Evolutionary conservation across 768 basidiomycete genomes (phyloP).

Genomic region (Lactarius sp.): DNA sequence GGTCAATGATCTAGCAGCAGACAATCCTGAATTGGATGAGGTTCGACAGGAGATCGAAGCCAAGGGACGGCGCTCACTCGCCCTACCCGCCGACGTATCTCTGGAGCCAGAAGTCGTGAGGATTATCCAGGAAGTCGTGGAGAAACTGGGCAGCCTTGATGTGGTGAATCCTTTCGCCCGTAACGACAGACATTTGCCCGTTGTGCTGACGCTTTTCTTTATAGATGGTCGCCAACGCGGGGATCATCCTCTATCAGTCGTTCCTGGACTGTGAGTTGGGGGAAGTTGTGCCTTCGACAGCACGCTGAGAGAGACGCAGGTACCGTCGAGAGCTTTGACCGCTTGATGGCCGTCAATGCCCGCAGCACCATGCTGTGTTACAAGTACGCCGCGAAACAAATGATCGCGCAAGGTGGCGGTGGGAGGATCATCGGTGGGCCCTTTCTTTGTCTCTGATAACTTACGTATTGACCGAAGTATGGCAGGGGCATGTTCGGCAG

Average conservation of each 20-base stretch:
- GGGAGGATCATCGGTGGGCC: constrained; percentile 16
- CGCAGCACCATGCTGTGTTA: constrained; percentile 27
- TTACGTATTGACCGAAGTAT: not conserved
- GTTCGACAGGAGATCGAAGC: constrained; percentile 11
- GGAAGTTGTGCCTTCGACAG: not conserved
- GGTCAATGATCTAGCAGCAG: constrained; percentile 22
- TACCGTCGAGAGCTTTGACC: constrained; percentile 10
- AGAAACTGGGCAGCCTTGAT: constrained; percentile 19
- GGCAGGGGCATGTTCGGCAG: constrained; percentile 10
- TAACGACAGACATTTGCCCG: not conserved
- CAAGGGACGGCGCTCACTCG: constrained; percentile 13
- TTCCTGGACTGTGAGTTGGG: constrained; percentile 3
- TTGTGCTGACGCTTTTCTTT: not conserved
- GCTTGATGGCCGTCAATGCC: constrained; percentile 9
- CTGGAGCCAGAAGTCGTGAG: constrained; percentile 13
- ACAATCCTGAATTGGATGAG: not conserved
- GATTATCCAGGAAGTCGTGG: constrained; percentile 9
- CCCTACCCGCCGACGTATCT: constrained; percentile 17
- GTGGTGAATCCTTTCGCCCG: not conserved
- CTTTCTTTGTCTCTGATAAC: not conserved
- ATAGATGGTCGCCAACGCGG: constrained; percentile 26
- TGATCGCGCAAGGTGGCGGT: constrained; percentile 26
- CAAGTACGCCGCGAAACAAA: constrained; percentile 28
- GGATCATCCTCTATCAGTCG: not conserved
- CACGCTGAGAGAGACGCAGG: not conserved